Evolutionary conservation across 768 basidiomycete species (phyloP).

Genomic region (Boletus rubescentipes): DNA sequence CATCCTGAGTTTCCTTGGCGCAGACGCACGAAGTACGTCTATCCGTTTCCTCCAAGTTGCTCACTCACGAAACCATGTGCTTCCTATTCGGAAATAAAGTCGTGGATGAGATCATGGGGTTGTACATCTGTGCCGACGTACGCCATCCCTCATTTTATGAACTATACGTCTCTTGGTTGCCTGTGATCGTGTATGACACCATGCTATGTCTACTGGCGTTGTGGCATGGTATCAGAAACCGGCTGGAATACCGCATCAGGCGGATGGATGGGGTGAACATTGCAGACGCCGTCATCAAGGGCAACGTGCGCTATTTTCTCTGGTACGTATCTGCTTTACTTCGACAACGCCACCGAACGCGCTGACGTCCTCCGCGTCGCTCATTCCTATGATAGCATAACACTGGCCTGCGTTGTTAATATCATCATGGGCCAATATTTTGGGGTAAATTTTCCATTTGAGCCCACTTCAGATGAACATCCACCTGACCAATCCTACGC

Average conservation of each 20-base stretch:
- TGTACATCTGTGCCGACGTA: constrained; percentile 4
- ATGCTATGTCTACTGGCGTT: constrained; percentile 4
- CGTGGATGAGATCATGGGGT: constrained; percentile 4
- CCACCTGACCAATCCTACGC: not conserved
- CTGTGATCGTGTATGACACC: constrained; percentile 7
- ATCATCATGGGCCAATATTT: not conserved
- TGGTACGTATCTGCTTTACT: not conserved
- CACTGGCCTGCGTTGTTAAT: constrained; percentile 5
- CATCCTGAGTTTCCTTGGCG: constrained; percentile 5
- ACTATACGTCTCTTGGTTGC: constrained; percentile 6
- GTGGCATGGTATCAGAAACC: constrained; percentile 3
- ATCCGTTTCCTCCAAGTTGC: no score
- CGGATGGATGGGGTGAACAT: constrained; percentile 1
- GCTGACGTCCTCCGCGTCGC: not conserved
- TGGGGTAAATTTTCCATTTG: constrained; percentile 1
- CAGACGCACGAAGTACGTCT: constrained; percentile 2
- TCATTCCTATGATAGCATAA: constrained; percentile 6
- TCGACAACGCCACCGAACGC: no score
- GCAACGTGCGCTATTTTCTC: constrained; percentile 14
- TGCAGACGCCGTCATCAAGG: constrained; percentile 10
- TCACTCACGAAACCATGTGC: not conserved
- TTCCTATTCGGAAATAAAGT: not conserved
- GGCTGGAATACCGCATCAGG: not conserved
- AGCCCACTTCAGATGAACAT: no score
- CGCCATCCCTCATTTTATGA: not conserved